Evolutionary conservation across 768 basidiomycete species (phyloP), one percentile per base, ranked within the genome.

Genomic region (Candolleomyces efflorescens): DNA sequence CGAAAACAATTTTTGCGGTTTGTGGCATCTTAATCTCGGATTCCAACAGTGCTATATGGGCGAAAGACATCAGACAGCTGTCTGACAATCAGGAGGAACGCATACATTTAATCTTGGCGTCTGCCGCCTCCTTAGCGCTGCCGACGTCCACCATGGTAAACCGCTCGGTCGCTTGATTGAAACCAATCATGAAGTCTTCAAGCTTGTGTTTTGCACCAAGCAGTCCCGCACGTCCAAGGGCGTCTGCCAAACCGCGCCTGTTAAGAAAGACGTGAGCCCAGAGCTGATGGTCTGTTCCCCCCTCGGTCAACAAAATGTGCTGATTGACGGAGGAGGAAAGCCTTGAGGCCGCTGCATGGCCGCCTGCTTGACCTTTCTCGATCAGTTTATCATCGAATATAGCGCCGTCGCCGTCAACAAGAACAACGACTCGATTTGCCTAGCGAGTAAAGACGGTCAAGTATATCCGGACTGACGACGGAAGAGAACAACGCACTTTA

Each of bases 101-200:
- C 67, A 50, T 62, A 87, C 89, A 85, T 78, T 86, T 87, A 67
- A 90, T 81, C 71, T 90, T 90, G 45, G 83, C 79, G 68, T 90
- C 87, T 26, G 86, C 87, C 3, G 83, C 85, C 75, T 90, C 88
- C 71, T 90, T 90, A 51, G 77, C 82, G 59, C 72, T 74, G 49
- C 88, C 88, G 52, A 86, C 86, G 68, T 90, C 88, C 32, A 87
- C 77, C 71, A 90, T 82, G 53, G 81, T 69, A 67, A 89, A 89
- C 44, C 84, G 79, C 58, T 83, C 82, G 13, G 81, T 73, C 11
- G 87, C 84, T 69, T 86, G 83, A 68, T 87, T 88, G 65, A 90
- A 88, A 7, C 88, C 88, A 52, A 78, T 69, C 55, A 85, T 69
- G 64, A 90, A 90, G 17, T 85, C 83, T 3, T 87, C 84, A 61